phyloP scores from a whole-genome alignment of 169 alveolate species.

The Plasmodium yoelii region DNA sequence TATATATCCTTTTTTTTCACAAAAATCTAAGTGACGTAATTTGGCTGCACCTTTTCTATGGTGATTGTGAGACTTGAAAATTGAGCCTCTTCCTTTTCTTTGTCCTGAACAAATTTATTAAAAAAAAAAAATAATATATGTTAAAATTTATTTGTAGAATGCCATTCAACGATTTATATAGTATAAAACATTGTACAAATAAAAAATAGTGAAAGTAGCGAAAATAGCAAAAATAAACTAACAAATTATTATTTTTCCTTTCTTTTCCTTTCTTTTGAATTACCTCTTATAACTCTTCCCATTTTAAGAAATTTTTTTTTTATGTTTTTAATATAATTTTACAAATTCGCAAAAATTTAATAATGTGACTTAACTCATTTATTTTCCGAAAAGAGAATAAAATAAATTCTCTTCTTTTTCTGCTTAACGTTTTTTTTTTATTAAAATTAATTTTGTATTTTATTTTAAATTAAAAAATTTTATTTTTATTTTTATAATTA shows the following conservation, averaged over 20 bases:
- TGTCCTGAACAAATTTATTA: constrained; percentile 92
- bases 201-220: constrained; percentile 4
- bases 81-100: constrained; percentile 97
- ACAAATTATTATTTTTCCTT: too few species aligned
- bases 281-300: constrained; percentile 77
- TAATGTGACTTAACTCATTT: too few species aligned
- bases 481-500: too few species aligned
- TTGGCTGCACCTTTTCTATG: constrained; percentile 97
- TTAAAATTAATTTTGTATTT: too few species aligned
- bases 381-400: too few species aligned
- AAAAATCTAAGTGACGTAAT: constrained; percentile 96
- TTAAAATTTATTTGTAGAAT: neutral
- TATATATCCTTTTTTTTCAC: constrained; percentile 94
- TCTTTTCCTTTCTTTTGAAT: neutral
- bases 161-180: neutral
- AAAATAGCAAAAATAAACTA: too few species aligned
- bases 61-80: constrained; percentile 95
- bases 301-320: constrained; percentile 7
- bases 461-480: too few species aligned
- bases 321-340: neutral
- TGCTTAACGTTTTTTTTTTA: too few species aligned
- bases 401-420: too few species aligned
- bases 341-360: neutral
- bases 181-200: neutral
- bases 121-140: neutral